A percentile compares a stretch with the other conserved stretches of the same genome.
Evolutionary conservation across 441 rosid genomes (phyloP).

Genomic region (Pelargonium fulgidum): DNA sequence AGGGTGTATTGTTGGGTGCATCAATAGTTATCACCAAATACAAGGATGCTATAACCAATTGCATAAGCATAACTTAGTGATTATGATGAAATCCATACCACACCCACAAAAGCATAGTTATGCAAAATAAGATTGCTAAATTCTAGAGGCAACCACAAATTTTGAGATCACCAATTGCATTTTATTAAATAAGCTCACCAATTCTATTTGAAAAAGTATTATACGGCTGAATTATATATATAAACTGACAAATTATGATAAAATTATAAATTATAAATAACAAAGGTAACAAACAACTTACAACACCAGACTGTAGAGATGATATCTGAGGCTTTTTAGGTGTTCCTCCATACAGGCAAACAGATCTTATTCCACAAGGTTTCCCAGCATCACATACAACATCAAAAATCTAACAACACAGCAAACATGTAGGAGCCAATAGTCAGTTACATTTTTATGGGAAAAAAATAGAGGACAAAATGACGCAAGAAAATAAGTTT

Average conservation of each 20-base stretch:
- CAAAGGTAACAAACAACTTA: slow-evolving; percentile 29
- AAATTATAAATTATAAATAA: neutral
- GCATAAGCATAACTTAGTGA: neutral
- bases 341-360: slow-evolving; percentile 86
- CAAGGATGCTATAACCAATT: neutral
- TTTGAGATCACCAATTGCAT: neutral
- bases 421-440: neutral
- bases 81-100: neutral
- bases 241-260: slow-evolving; percentile 1
- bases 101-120: neutral
- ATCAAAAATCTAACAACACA: slow-evolving; percentile 53
- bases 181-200: too few relatives aligned
- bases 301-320: slow-evolving; percentile 67
- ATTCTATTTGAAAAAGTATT: neutral
- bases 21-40: neutral
- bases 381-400: slow-evolving; percentile 75
- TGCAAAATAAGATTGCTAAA: neutral
- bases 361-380: slow-evolving; percentile 63
- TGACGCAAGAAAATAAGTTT: neutral
- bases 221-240: neutral
- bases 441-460: slow-evolving; percentile 2
- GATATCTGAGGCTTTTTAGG: slow-evolving; percentile 75
- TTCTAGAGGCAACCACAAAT: neutral
- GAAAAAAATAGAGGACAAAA: neutral
- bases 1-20: neutral